These are phyloP conservation scores for Fusarium mexicanum DNA, from an alignment of 2,329 filamentous ascomycete species.

Conservation along the genomic window DNA sequence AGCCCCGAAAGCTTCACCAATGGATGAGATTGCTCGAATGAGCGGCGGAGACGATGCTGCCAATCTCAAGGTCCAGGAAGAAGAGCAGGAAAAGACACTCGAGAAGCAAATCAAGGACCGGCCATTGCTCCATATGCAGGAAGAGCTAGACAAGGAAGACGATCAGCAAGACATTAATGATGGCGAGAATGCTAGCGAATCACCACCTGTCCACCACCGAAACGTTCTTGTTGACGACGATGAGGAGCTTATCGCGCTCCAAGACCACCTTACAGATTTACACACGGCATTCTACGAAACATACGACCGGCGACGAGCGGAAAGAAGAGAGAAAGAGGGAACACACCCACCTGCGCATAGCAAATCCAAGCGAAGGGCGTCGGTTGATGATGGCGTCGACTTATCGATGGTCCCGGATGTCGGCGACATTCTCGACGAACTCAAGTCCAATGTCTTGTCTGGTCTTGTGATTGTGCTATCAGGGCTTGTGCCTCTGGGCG, in stretches of 20 bases:
- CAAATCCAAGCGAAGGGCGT: conserved; percentile 44
- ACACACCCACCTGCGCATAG: conserved; percentile 49
- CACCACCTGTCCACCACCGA: conserved; percentile 53
- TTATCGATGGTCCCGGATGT: conserved; percentile 78
- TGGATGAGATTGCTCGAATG: conserved; percentile 83
- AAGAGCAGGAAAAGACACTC: conserved; percentile 87
- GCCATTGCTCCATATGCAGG: conserved; percentile 90
- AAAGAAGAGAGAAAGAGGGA: conserved; percentile 48
- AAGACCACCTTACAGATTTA: conserved; percentile 77
- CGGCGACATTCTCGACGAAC: conserved; percentile 80
- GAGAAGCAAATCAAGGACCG: conserved; percentile 90
- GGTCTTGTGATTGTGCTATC: conserved; percentile 87
- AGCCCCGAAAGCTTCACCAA: conserved; percentile 54
- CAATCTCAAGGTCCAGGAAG: conserved; percentile 77
- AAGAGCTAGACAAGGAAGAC: conserved; percentile 86
- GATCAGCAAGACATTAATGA: conserved; percentile 43
- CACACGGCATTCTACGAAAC: conserved; percentile 85
- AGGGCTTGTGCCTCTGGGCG: conserved; percentile 85
- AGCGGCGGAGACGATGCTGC: conserved; percentile 74
- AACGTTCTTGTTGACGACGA: conserved; percentile 91
- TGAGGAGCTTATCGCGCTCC: conserved; percentile 79
- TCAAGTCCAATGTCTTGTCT: conserved; percentile 81
- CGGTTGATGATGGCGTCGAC: conserved; percentile 55
- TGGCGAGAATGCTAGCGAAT: conserved; percentile 41
- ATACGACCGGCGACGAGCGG: conserved; percentile 69